Conservation (phyloP, 1,284 basidiomycete species). For the Chondrostereum purpureum region DNA sequence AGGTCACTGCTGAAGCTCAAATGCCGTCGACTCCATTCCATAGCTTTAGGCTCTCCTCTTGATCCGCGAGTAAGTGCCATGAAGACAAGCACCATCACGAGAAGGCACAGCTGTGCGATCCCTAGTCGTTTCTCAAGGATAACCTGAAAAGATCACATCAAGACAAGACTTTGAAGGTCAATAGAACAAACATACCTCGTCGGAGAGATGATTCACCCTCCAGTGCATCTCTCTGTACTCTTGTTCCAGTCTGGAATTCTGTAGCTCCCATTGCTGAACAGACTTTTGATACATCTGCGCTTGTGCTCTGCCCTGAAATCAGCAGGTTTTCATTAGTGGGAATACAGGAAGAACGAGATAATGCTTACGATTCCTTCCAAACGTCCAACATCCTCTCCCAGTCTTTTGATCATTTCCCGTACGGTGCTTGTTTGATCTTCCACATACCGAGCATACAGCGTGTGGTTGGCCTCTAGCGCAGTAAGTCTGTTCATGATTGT, state of each 20-base stretch:
- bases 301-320: slow-evolving; percentile 55
- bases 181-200: slow-evolving; percentile 52
- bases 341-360: too few species aligned
- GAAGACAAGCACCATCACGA: slow-evolving; percentile 76
- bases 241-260: slow-evolving; percentile 58
- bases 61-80: slow-evolving; percentile 81
- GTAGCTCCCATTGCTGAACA: slow-evolving; percentile 65
- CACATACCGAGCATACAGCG: slow-evolving; percentile 81
- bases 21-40: slow-evolving; percentile 48
- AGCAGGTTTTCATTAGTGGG: neutral
- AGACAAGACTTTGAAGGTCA: slow-evolving; percentile 1
- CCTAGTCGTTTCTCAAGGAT: slow-evolving; percentile 79
- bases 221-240: slow-evolving; percentile 64
- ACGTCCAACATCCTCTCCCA: slow-evolving; percentile 80
- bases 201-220: slow-evolving; percentile 64
- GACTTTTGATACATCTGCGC: slow-evolving; percentile 59
- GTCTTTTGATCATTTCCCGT: slow-evolving; percentile 65
- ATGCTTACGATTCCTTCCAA: slow-evolving; percentile 68
- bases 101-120: slow-evolving; percentile 74
- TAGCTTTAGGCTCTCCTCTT: slow-evolving; percentile 33
- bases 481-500: slow-evolving; percentile 92
- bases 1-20: slow-evolving; percentile 52
- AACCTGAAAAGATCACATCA: slow-evolving; percentile 40
- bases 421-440: slow-evolving; percentile 84
- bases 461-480: slow-evolving; percentile 84